Base-by-base conservation (phyloP, 2,329 filamentous ascomycete species). In the Diaporthe longicolla region DNA sequence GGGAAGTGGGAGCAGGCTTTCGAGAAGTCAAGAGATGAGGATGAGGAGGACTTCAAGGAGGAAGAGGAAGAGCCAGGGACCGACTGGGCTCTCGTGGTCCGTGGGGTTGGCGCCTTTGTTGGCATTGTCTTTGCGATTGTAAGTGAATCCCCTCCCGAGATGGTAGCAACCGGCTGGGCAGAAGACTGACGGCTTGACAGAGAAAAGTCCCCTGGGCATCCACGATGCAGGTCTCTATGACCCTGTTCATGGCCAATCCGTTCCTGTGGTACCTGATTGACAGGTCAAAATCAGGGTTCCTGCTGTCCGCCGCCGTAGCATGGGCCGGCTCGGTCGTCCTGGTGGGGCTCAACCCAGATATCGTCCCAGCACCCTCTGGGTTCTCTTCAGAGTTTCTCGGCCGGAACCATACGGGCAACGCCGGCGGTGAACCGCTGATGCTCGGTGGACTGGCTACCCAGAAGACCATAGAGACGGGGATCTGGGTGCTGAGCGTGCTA, bases 201-300 rank as follows among this genome's bases (percentile, higher is more conserved):
- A 93, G 97, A 77, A 94, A 94, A 82, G 90, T 98, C 13, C 94
- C 95, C 1, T 99, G 97, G 97, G 90, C 95, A 79, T 98, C 95
- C 11, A 97, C 95, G 1, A 90, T 98, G n/a, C 97, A 99, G 83
- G 92, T 97, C 26, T 97, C 95, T 1, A 84, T 97, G 35, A 97
- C 95, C 0, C 91, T 99, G 65, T 94, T 95, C 29, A 90, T 98
- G 74, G 94, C 93, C 26, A 98, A 98, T 81, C 96, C 97, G 1
- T 93, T 97, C 13, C 86, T 99, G 24, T 99, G 97, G 97, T 99
- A 97, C 84, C 88, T 98, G 32, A 93, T 99, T 80, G 97, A 99
- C 84, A 94, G 96, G 68, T 97, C 95, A 61, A 92, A 91, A 77
- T 90, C 95, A 0, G 97, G 97, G 6, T 93, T 98, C 78, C 85